Evolutionary conservation across 441 rosid genomes (phyloP).

Genomic region (Kokia cookei): DNA sequence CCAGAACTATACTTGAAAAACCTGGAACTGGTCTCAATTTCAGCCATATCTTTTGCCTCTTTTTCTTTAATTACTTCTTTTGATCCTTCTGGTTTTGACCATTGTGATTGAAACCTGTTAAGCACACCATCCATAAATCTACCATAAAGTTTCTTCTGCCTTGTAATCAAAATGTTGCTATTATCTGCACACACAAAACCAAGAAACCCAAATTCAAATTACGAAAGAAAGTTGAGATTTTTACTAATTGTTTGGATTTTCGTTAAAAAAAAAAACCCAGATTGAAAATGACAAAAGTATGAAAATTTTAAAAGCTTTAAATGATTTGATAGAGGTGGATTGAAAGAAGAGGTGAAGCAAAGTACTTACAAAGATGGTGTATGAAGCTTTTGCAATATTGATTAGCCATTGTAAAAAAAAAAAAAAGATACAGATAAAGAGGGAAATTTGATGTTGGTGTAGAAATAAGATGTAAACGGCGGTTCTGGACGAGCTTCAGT

Average conservation of each 20-base stretch:
- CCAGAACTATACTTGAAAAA: conserved; percentile 33
- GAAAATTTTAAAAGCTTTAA: neutral
- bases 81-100: conserved; percentile 30
- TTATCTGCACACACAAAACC: conserved; percentile 23
- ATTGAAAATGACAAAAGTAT: neutral
- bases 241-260: neutral
- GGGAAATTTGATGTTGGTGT: neutral
- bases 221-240: neutral
- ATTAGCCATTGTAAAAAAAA: conserved; percentile 18
- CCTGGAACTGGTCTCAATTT: conserved; percentile 23
- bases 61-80: conserved; percentile 9
- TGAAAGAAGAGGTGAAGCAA: neutral
- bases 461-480: no score
- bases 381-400: conserved; percentile 29
- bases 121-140: conserved; percentile 35
- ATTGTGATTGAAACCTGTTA: conserved; percentile 37
- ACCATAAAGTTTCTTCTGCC: conserved; percentile 28
- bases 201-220: neutral
- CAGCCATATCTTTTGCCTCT: conserved; percentile 28
- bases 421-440: neutral
- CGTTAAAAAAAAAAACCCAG: neutral
- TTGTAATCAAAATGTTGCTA: conserved; percentile 26
- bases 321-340: neutral
- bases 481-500: neutral
- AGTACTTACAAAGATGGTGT: conserved; percentile 23